Percentiles rank a stretch among this genome's conserved stretches.
Conservation (phyloP, 1,139 yeast species). For the Taiozyma onychis region DNA sequence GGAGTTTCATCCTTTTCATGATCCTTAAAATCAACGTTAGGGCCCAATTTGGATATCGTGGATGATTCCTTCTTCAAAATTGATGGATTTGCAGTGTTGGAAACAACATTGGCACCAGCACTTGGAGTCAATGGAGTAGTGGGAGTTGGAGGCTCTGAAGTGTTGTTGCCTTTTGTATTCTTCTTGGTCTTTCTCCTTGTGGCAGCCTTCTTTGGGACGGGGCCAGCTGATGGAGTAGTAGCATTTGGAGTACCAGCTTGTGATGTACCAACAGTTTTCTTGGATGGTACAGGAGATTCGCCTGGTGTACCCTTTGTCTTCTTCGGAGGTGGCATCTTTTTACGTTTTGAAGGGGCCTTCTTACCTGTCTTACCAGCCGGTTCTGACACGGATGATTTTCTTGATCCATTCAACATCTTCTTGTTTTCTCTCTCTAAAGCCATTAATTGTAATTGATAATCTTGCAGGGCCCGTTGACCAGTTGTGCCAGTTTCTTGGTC, state of each 20-base stretch:
- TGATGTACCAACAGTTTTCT: slow-evolving; percentile 7
- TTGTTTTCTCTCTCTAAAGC: slow-evolving; percentile 67
- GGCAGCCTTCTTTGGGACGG: slow-evolving; percentile 18
- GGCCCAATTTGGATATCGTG: slow-evolving; percentile 12
- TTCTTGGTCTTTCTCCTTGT: slow-evolving; percentile 28
- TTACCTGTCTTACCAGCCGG: background rate
- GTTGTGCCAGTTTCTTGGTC: slow-evolving; percentile 5
- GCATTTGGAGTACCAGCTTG: slow-evolving; percentile 7
- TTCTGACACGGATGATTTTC: slow-evolving; percentile 26
- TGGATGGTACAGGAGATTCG: slow-evolving; percentile 16
- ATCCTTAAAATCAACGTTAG: slow-evolving; percentile 5
- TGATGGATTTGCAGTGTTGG: slow-evolving; percentile 1
- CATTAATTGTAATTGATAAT: slow-evolving; percentile 73
- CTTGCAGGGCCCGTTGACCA: slow-evolving; percentile 44
- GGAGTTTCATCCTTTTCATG: slow-evolving; percentile 12
- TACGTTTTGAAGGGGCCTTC: slow-evolving; percentile 5
- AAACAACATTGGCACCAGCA: slow-evolving; percentile 7
- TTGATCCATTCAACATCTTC: slow-evolving; percentile 45
- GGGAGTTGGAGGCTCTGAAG: slow-evolving; percentile 28
- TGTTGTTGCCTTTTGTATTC: slow-evolving; percentile 12
- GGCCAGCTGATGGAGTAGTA: slow-evolving; percentile 12
- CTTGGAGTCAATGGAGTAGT: slow-evolving; percentile 26
- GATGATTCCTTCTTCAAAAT: slow-evolving; percentile 7
- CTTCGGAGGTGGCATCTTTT: slow-evolving; percentile 21
- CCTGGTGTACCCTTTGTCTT: slow-evolving; percentile 21